Evolutionary conservation across 176 grass and related monocot species (phyloP).

Genomic region (Puya raimondii): DNA sequence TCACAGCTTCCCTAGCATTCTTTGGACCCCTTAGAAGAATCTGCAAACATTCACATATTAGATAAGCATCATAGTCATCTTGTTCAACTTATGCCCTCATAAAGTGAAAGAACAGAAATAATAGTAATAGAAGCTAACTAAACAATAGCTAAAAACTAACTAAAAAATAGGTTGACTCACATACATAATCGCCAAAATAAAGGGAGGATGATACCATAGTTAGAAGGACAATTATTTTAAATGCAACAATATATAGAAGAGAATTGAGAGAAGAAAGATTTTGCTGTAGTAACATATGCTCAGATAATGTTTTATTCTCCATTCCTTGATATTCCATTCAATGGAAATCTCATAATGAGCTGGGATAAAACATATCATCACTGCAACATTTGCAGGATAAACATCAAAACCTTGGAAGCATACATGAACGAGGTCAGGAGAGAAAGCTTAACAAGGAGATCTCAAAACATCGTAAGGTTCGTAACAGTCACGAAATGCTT

Average conservation of each 20-base stretch:
- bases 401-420: neutral
- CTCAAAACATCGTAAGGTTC: neutral
- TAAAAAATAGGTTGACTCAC: too few species aligned
- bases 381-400: neutral
- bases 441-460: neutral
- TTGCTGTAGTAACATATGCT: neutral
- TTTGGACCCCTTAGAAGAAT: constrained; percentile 22
- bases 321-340: constrained; percentile 1
- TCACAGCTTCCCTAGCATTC: constrained; percentile 24
- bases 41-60: neutral
- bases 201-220: too few species aligned
- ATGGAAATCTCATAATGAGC: constrained; percentile 18
- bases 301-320: constrained; percentile 13
- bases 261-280: too few species aligned
- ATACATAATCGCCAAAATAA: too few species aligned
- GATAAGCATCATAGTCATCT: neutral
- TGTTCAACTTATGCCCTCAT: too few species aligned
- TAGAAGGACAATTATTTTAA: too few species aligned
- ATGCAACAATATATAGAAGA: too few species aligned
- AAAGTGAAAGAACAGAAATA: too few species aligned
- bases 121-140: too few species aligned
- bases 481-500: too few species aligned
- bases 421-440: neutral
- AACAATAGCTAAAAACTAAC: too few species aligned
- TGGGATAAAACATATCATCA: constrained; percentile 21